Evolutionary conservation across 208 protist species (phyloP).

Genomic region (Wallacemonas sp.): DNA sequence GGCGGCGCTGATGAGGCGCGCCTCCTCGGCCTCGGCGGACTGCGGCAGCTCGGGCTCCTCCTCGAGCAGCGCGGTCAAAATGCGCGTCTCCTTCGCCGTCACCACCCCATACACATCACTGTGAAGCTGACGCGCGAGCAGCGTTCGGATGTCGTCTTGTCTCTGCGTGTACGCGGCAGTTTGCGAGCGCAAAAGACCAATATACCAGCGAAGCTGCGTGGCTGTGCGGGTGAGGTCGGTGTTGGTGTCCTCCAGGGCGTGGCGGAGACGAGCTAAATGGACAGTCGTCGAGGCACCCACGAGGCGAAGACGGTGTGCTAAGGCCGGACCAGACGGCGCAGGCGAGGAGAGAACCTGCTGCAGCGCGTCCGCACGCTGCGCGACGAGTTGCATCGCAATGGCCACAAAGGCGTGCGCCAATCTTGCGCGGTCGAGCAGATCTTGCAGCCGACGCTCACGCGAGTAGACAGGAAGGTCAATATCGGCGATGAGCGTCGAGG

Average conservation of each 20-base stretch:
- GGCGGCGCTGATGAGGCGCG: constrained; percentile 46
- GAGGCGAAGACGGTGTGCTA: neutral
- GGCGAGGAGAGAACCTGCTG: neutral
- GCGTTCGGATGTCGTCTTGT: constrained; percentile 52
- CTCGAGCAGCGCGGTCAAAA: constrained; percentile 50
- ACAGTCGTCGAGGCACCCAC: too few relatives aligned
- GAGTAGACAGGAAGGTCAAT: neutral
- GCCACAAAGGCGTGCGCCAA: constrained; percentile 19
- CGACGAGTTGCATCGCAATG: constrained; percentile 18
- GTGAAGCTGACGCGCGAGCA: constrained; percentile 62
- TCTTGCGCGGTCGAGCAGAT: constrained; percentile 17
- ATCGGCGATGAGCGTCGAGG: neutral
- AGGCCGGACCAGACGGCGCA: neutral
- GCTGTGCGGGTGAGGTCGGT: constrained; percentile 64
- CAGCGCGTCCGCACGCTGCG: neutral
- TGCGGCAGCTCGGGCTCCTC: constrained; percentile 52
- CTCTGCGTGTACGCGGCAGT: constrained; percentile 42
- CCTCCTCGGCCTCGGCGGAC: constrained; percentile 55
- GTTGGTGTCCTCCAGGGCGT: constrained; percentile 50
- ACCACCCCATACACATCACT: constrained; percentile 63
- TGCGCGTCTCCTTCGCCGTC: constrained; percentile 71
- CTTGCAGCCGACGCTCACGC: constrained; percentile 16
- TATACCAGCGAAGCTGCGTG: constrained; percentile 59
- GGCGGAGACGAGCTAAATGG: constrained; percentile 9
- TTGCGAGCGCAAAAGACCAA: constrained; percentile 47